Evolutionary conservation across 2,329 filamentous ascomycete species (phyloP), one percentile per base, ranked within the genome.

Genomic region (Emericellopsis atlantica): DNA sequence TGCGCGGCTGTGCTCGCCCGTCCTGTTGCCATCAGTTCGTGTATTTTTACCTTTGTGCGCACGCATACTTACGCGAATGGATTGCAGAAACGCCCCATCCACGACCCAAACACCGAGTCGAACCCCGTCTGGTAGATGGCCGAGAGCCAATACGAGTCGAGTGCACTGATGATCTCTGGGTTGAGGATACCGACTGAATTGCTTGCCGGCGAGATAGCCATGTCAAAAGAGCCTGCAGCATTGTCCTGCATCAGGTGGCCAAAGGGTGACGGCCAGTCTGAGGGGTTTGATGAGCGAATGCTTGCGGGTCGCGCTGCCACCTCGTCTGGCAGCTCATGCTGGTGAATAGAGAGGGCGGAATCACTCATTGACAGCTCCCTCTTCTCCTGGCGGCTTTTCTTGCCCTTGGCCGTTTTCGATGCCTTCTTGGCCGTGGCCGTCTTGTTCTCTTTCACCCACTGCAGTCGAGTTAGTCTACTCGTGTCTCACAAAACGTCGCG

Each of bases 1-100:
- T 9, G 48, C 52, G 7, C 48, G 44, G 6, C 40, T 50, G 16
- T 51, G 43, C 41, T 52, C 48, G 1, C 48, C 48, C 33, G 53
- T 50, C 16, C 53, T 54, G n/a, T 11, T 4, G 23, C 16, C 15
- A 31, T 50, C 2, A 49, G 41, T 43, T 4, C 4, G 39, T 22
- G 29, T 32, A 34, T 43, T 39, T 24, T 47, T 39, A 22, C 40
- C 37, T 37, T 40, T 40, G 8, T 44, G 45, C 4, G 23, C 40
- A 42, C 2, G 23, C 38, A 11, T 21, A 34, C 26, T 49, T 61
- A 65, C 60, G 61, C 44, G 37, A 66, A 64, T 12, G 63, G 63
- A 43, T 60, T 64, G 40, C 62, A 58, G 37, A 65, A 58, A 43
- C 56, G 56, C 0, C 63, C 61, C 49, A 66, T 54, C 61, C 60